These are phyloP conservation scores for Saccharomycopsis fermentans DNA, from an alignment of 805 yeast species.

Conservation along the genomic window DNA sequence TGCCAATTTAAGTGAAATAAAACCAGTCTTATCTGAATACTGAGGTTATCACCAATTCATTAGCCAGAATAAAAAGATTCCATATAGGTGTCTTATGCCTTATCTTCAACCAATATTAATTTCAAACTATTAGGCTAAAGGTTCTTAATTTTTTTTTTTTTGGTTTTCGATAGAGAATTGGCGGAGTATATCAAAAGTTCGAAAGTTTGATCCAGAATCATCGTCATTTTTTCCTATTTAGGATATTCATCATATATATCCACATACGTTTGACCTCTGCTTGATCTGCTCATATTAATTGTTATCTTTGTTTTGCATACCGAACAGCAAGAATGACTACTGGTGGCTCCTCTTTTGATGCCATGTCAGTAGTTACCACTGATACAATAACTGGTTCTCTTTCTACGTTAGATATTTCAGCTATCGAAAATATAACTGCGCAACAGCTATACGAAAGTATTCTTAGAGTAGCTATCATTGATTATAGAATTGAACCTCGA, in stretches of 20 bases:
- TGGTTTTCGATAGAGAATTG: no score
- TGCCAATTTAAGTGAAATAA: background rate
- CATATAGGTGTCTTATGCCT: no score
- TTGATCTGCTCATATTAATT: background rate
- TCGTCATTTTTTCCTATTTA: no score
- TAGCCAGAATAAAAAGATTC: no score
- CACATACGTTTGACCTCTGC: background rate
- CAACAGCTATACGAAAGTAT: constrained; percentile 39
- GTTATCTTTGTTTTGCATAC: background rate
- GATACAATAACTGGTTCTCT: background rate
- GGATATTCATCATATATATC: no score
- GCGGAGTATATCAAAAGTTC: no score
- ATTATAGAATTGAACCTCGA: constrained; percentile 55
- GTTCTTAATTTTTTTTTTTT: no score
- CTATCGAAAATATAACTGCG: background rate
- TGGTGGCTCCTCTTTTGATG: background rate
- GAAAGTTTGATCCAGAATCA: no score
- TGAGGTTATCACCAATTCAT: background rate
- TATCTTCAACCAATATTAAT: no score
- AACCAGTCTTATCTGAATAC: background rate
- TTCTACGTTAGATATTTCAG: background rate
- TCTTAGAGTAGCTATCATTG: constrained; percentile 45
- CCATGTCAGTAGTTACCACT: background rate
- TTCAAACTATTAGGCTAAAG: no score
- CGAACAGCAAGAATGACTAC: background rate